Conservation (phyloP, 257 asterid genomes). For the Plantago major region DNA sequence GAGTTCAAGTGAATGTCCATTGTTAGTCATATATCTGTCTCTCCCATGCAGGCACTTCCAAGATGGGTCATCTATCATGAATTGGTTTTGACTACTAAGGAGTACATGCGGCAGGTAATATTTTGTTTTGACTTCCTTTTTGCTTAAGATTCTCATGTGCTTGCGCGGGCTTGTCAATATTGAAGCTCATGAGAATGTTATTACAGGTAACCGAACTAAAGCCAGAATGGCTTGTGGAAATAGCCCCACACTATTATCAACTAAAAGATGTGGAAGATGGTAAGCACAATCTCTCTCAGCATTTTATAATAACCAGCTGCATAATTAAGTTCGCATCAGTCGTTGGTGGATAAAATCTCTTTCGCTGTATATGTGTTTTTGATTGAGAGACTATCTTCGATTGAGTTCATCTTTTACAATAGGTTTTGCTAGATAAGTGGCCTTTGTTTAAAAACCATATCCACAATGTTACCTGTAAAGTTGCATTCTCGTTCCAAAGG, state of each 20-base stretch:
- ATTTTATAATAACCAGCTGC: too few relatives aligned
- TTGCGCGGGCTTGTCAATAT: too few relatives aligned
- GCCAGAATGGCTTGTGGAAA: slow-evolving; percentile 91
- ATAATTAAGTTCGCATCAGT: too few relatives aligned
- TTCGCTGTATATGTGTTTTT: too few relatives aligned
- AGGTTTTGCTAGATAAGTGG: too few relatives aligned
- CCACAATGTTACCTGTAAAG: too few relatives aligned
- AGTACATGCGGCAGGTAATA: slow-evolving; percentile 82
- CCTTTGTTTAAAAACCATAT: too few relatives aligned
- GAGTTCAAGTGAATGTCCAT: too few relatives aligned
- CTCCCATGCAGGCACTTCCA: slow-evolving; percentile 52
- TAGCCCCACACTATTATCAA: slow-evolving; percentile 90
- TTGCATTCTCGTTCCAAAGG: too few relatives aligned
- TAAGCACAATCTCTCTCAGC: slow-evolving; percentile 27
- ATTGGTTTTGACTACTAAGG: slow-evolving; percentile 83
- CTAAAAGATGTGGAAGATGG: slow-evolving; percentile 81
- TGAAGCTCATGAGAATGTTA: slow-evolving; percentile 20
- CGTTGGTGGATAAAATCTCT: too few relatives aligned
- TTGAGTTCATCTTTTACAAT: too few relatives aligned
- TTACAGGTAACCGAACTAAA: slow-evolving; percentile 76
- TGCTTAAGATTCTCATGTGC: not conserved
- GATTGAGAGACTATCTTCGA: too few relatives aligned
- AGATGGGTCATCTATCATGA: slow-evolving; percentile 94
- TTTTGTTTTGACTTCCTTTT: not conserved
- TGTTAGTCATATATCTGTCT: not conserved